Percentiles rank a stretch among this genome's conserved stretches.
Evolutionary conservation across 1,284 basidiomycete genomes (phyloP).

Genomic region (Ustilago nuda): DNA sequence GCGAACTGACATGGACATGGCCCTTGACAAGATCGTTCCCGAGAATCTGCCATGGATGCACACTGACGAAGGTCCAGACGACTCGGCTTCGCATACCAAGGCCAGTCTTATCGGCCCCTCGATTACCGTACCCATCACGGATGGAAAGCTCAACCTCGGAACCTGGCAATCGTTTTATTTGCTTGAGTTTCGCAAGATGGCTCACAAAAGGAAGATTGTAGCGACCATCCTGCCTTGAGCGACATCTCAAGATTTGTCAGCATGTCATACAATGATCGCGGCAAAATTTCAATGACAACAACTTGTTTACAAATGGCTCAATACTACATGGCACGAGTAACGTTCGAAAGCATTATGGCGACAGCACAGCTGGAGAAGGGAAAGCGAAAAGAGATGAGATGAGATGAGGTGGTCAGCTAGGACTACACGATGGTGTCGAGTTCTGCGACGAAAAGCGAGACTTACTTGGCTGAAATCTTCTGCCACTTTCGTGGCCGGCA

Average conservation of each 20-base stretch:
- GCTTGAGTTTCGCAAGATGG: slow-evolving; percentile 79
- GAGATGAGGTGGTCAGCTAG: background rate
- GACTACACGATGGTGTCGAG: background rate
- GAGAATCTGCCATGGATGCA: slow-evolving; percentile 87
- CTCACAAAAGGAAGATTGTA: slow-evolving; percentile 79
- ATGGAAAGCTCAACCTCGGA: slow-evolving; percentile 82
- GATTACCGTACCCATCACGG: slow-evolving; percentile 85
- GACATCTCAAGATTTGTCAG: background rate
- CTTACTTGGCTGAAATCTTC: slow-evolving; percentile 7
- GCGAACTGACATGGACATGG: slow-evolving; percentile 73
- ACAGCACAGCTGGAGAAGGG: slow-evolving; percentile 2
- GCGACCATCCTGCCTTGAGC: slow-evolving; percentile 78
- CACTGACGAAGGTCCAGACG: slow-evolving; percentile 78
- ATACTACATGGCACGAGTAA: slow-evolving; percentile 1
- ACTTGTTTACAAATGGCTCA: background rate
- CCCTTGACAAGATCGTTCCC: slow-evolving; percentile 80
- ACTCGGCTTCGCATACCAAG: slow-evolving; percentile 81
- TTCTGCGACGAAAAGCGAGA: background rate
- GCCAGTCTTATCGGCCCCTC: slow-evolving; percentile 83
- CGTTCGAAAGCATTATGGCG: background rate
- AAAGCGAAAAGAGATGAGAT: background rate
- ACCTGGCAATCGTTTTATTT: slow-evolving; percentile 90
- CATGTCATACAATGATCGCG: slow-evolving; percentile 1
- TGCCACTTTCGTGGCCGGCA: slow-evolving; percentile 7
- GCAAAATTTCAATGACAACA: background rate